These are phyloP conservation scores for Blepharisma undulans DNA, from an alignment of 169 alveolate species.

Conservation along the genomic window DNA sequence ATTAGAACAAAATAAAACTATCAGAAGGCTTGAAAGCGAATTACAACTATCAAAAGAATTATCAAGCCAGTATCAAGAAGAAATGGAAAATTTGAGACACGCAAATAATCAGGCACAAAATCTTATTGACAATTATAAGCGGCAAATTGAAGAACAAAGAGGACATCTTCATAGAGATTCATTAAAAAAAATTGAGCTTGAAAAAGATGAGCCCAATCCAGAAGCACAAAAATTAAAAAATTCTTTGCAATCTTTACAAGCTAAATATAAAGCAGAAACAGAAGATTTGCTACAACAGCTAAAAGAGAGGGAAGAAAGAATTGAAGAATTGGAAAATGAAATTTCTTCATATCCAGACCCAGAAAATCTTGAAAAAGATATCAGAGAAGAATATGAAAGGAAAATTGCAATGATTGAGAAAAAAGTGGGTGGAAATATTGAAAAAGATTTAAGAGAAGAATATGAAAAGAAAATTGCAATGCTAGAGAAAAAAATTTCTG, in stretches of 20 bases:
- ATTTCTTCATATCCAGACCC: background rate
- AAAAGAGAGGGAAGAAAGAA: background rate
- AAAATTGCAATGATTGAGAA: background rate
- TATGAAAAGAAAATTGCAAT: background rate
- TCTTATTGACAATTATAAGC: background rate
- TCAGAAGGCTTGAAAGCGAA: background rate
- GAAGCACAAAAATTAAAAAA: background rate
- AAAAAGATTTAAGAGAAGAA: background rate
- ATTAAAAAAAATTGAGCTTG: background rate
- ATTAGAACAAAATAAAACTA: background rate
- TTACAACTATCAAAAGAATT: background rate
- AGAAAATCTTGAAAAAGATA: background rate
- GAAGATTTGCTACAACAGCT: background rate
- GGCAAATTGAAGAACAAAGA: background rate
- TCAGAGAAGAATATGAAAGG: background rate
- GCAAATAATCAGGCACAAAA: background rate
- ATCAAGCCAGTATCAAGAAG: background rate
- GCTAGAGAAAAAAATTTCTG: background rate
- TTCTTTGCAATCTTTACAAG: background rate
- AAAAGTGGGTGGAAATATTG: background rate
- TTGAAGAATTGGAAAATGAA: background rate
- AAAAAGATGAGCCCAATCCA: background rate
- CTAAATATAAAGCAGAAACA: background rate
- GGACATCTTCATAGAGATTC: background rate
- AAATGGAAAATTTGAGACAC: background rate